Base-by-base conservation (phyloP, 2,329 filamentous ascomycete species). In the Penicillium rolfsii region DNA sequence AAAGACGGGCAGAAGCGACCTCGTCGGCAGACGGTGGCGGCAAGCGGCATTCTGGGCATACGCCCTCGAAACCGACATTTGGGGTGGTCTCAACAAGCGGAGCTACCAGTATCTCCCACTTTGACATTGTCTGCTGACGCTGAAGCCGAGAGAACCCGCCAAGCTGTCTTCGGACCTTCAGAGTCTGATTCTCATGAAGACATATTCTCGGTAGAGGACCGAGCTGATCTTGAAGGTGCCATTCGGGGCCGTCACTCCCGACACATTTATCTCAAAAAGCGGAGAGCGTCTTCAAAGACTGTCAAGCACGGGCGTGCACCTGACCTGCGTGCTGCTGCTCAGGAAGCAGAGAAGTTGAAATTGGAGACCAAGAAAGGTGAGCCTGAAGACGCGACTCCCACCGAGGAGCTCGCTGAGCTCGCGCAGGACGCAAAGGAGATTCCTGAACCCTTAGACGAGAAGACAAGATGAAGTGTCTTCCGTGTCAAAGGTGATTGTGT, bases 21-120 rank as follows among this genome's bases (percentile, higher is more conserved):
- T 24, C 28, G 35, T 26, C 11, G 24, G 30, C 35, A 53, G 5
- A 14, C 24, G 35, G 45, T 62, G 14, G 46, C 55, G 4, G 54
- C 8, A 6, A 57, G 57, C 30, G 66, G 66, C 36, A 46, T 64
- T 41, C 62, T 69, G 26, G 60, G 64, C 19, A 24, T 38, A 11
- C 52, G 43, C 2, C 4, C 22, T n/a, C 30, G 19, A n/a, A 19
- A 52, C 6, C 14, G 43, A 26, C 11, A 38, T 12, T 30, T 41
- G 52, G 40, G 24, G 16, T n/a, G 26, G 11, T 3, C 38, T 54
- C 52, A 30, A 41, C 24, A 19, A 30, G 16, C 8, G 26, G n/a
- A 43, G 36, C 9, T 11, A 8, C 14, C 22, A 22, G 5, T 5
- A 14, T 16, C 24, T 7, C 4, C 38, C 24, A n/a, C 28, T 43